A percentile compares a stretch with the other conserved stretches of the same genome.
These are phyloP conservation scores for Aspergillus oerlinghausenensis DNA, from an alignment of 2,329 filamentous ascomycete species.

Conservation along the genomic window DNA sequence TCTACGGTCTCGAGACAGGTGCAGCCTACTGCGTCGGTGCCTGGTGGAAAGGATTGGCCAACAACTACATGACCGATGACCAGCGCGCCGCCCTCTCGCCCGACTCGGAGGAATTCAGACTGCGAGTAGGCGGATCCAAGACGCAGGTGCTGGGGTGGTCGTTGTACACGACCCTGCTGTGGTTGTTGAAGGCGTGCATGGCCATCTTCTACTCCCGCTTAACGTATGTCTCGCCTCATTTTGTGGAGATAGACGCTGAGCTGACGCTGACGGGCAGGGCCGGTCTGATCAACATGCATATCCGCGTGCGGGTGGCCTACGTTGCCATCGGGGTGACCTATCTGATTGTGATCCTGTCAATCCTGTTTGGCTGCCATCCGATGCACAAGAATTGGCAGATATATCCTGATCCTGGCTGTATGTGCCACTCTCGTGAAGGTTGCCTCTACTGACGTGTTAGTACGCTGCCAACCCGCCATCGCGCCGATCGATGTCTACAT, in stretches of 20 bases:
- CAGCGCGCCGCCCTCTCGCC: conserved; percentile 45
- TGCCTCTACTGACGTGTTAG: too few relatives aligned
- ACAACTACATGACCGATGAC: conserved; percentile 53
- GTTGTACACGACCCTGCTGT: conserved; percentile 50
- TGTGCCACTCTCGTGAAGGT: conserved; percentile 14
- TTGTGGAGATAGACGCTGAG: too few relatives aligned
- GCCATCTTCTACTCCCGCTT: conserved; percentile 54
- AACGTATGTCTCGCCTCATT: conserved; percentile 32
- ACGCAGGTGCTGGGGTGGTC: conserved; percentile 53
- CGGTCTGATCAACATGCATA: conserved; percentile 38
- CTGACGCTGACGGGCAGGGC: conserved; percentile 24
- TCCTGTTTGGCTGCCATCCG: conserved; percentile 51
- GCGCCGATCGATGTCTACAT: conserved; percentile 50
- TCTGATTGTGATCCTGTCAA: conserved; percentile 45
- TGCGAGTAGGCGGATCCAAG: conserved; percentile 51
- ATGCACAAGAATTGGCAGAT: conserved; percentile 57
- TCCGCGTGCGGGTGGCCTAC: conserved; percentile 50
- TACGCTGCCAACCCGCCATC: conserved; percentile 45
- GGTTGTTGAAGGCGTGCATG: conserved; percentile 53
- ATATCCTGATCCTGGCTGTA: conserved; percentile 53
- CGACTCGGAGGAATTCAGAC: conserved; percentile 43
- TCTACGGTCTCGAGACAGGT: conserved; percentile 49
- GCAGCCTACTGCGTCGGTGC: conserved; percentile 49
- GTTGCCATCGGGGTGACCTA: conserved; percentile 47
- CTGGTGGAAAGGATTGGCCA: conserved; percentile 49